These are phyloP conservation scores for Zymoseptoria pseudotritici DNA, from an alignment of 2,329 filamentous ascomycete genomes.

Conservation along the genomic window DNA sequence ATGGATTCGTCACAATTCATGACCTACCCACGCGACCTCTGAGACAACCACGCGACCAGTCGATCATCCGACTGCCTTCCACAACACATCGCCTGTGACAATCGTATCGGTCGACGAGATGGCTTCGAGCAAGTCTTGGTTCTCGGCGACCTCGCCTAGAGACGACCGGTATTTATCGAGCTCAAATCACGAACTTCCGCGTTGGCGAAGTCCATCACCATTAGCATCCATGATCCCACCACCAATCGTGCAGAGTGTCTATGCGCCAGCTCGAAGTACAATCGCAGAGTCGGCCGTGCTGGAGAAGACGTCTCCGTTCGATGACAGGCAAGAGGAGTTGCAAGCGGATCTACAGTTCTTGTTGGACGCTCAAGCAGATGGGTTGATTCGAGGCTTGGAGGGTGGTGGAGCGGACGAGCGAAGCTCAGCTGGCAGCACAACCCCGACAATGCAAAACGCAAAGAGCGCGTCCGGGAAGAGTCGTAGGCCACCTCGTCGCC, in stretches of 20 bases:
- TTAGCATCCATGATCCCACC: slow-evolving; percentile 29
- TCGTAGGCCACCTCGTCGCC: slow-evolving; percentile 39
- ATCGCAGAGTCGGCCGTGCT: slow-evolving; percentile 35
- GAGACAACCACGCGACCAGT: background rate
- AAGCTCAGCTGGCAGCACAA: slow-evolving; percentile 43
- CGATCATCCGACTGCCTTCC: background rate
- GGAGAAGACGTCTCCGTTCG: slow-evolving; percentile 34
- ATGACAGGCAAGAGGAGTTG: slow-evolving; percentile 44
- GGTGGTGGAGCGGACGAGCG: slow-evolving; percentile 35
- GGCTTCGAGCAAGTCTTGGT: slow-evolving; percentile 23
- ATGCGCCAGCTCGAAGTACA: slow-evolving; percentile 6
- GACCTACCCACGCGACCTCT: background rate
- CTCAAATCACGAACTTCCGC: slow-evolving; percentile 24
- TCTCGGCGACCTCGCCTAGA: slow-evolving; percentile 19
- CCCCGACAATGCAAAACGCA: slow-evolving; percentile 38
- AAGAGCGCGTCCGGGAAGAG: slow-evolving; percentile 18
- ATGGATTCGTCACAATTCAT: background rate
- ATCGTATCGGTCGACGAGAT: slow-evolving; percentile 6
- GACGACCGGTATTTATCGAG: slow-evolving; percentile 15
- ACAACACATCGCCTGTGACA: background rate
- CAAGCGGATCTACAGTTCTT: slow-evolving; percentile 52
- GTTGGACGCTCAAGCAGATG: slow-evolving; percentile 55
- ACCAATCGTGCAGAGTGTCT: slow-evolving; percentile 29
- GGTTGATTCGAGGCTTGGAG: slow-evolving; percentile 44
- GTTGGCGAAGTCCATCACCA: slow-evolving; percentile 29